These are phyloP conservation scores for Candida ascalaphidarum DNA, from an alignment of 805 yeast species.

Conservation along the genomic window DNA sequence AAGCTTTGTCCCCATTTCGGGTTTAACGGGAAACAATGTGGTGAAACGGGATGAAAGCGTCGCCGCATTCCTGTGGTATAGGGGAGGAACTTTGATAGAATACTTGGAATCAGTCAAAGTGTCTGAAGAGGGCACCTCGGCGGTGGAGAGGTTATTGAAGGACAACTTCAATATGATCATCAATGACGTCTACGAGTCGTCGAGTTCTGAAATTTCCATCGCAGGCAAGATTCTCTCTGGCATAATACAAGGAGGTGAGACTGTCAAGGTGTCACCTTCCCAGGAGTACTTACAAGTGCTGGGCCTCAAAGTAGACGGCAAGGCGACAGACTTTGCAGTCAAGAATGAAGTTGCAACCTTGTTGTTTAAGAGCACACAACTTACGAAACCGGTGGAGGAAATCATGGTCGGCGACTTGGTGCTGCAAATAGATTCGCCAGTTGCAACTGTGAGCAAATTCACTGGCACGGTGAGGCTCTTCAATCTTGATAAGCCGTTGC, in stretches of 20 bases:
- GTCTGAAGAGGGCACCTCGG: constrained; percentile 3
- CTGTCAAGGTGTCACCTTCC: constrained; percentile 49
- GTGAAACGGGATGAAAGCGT: constrained; percentile 28
- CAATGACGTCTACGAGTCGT: constrained; percentile 48
- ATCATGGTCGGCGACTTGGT: constrained; percentile 54
- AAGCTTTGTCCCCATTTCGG: constrained; percentile 60
- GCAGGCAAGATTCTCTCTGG: constrained; percentile 68
- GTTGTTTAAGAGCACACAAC: constrained; percentile 35
- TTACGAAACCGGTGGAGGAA: constrained; percentile 46
- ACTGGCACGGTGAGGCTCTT: constrained; percentile 22
- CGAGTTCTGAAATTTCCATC: constrained; percentile 42
- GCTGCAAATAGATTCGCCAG: constrained; percentile 15
- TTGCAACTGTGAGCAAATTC: constrained; percentile 19
- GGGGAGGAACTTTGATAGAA: constrained; percentile 34
- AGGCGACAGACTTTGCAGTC: constrained; percentile 39
- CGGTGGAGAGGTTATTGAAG: constrained; percentile 11
- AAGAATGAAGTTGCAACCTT: constrained; percentile 58
- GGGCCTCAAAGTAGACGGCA: constrained; percentile 19
- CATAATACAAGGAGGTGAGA: constrained; percentile 60
- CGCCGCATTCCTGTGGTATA: constrained; percentile 38
- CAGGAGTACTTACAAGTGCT: constrained; percentile 37
- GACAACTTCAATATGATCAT: constrained; percentile 51
- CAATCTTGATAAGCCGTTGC: constrained; percentile 54
- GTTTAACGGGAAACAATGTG: constrained; percentile 60
- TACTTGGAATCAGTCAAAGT: constrained; percentile 26